These are phyloP conservation scores for Apiospora rasikravindrae DNA, from an alignment of 2,329 filamentous ascomycete genomes.

Conservation along the genomic window DNA sequence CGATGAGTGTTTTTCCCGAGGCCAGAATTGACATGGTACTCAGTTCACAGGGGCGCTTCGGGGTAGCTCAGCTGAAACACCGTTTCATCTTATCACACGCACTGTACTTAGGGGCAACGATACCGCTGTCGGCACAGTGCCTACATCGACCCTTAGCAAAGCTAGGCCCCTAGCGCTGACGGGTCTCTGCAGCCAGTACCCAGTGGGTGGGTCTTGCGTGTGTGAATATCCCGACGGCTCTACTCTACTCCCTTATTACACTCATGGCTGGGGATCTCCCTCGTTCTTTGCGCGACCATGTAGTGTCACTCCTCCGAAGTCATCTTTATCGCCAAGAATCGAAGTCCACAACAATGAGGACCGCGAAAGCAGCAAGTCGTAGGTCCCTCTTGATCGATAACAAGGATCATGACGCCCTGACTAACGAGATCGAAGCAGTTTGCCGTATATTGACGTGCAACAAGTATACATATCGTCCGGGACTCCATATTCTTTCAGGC, in stretches of 20 bases:
- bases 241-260: neutral
- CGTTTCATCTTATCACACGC: neutral
- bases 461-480: too few relatives aligned
- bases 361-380: neutral
- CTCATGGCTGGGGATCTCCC: neutral
- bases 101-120: too few relatives aligned
- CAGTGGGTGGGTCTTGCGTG: conserved; percentile 20
- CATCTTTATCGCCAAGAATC: neutral
- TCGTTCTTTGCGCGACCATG: neutral
- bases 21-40: neutral
- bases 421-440: neutral
- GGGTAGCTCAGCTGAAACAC: neutral
- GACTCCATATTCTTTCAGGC: neutral
- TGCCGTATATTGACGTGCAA: neutral
- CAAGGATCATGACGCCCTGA: too few relatives aligned
- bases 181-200: neutral
- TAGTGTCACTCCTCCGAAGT: neutral
- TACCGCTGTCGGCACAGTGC: too few relatives aligned
- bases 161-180: neutral
- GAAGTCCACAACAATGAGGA: neutral
- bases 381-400: neutral
- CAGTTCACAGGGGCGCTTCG: neutral
- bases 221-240: conserved; percentile 25
- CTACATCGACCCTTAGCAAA: too few relatives aligned
- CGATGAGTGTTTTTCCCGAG: neutral